Evolutionary conservation across 805 yeast species (phyloP), one percentile per base, ranked within the genome.

Genomic region (Ogataea trehalophila): DNA sequence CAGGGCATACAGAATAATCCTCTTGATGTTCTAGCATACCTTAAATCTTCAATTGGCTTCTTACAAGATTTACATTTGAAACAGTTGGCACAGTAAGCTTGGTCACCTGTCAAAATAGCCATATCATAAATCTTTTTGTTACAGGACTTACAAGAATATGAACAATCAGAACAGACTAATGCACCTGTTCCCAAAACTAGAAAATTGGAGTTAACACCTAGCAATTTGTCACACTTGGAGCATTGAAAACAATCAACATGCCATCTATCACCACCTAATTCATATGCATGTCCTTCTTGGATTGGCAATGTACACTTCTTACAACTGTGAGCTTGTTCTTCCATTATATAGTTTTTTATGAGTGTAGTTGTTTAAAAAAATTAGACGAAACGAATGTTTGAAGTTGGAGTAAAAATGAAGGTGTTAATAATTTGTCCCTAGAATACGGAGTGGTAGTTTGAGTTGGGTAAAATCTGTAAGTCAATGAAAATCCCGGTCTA

Each of bases 251-350:
- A 94, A 52, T 85, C 78, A 47, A 89, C 85, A 65, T 94, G 99
- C 99, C 99, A 94, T 54, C 96, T 80, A 62, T 89, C 92, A 26
- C 86, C 95, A 22, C 96, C 96, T 43, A 92, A 72, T 63, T 92
- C 98, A 63, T 89, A 94, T 3, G 98, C 98, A 54, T 91, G 95
- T 33, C 97, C 97, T 59, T 88, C 95, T 17, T 78, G 77, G 42
- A 92, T 87, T 26, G 84, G 70, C 49, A 75, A 61, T 37, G 69
- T 59, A 54, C 83, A 78, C 45, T 58, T 60, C 44, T 64, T 64
- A 50, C 71, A 67, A 18, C 45, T 45, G 40, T 60, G 59, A 26
- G 60, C 44, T 23, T 39, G 46, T 17, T 52, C 55, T 34, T 49
- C 55, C 51, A 48, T 50, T 40, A 15, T 38, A 4, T 5, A 6